These are phyloP conservation scores for Pachyrhizus erosus DNA, from an alignment of 306 rosid genomes.

Conservation along the genomic window DNA sequence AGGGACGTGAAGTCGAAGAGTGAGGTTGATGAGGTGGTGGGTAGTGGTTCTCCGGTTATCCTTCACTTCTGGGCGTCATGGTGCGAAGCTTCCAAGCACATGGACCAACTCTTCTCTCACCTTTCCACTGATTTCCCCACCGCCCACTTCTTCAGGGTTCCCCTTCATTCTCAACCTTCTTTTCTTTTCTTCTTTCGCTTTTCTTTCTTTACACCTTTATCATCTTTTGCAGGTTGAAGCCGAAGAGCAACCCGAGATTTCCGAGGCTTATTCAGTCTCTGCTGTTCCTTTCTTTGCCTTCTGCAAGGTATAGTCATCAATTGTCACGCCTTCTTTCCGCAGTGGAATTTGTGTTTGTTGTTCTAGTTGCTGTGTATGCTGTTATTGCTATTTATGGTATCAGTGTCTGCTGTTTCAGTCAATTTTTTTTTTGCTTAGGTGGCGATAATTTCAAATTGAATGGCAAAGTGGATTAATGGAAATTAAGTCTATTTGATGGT, in stretches of 20 bases:
- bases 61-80: slow-evolving; percentile 97
- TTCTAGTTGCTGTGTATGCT: background rate
- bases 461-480: background rate
- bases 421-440: background rate
- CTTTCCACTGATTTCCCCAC: slow-evolving; percentile 85
- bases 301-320: slow-evolving; percentile 57
- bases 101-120: slow-evolving; percentile 88
- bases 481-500: background rate
- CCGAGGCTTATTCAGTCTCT: slow-evolving; percentile 85
- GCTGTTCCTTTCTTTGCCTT: slow-evolving; percentile 92
- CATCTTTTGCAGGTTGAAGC: slow-evolving; percentile 77
- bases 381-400: background rate
- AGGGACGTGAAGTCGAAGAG: slow-evolving; percentile 70
- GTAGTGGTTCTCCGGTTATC: slow-evolving; percentile 63
- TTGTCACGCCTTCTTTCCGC: background rate
- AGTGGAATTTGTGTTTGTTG: background rate
- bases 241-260: slow-evolving; percentile 89
- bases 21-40: slow-evolving; percentile 68
- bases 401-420: background rate
- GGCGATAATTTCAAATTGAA: background rate
- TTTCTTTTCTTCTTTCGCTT: background rate
- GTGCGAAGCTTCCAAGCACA: slow-evolving; percentile 98
- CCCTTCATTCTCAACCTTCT: background rate
- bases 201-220: background rate
- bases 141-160: slow-evolving; percentile 78